Conservation (phyloP, 495 filamentous ascomycete species). For the Bathelium albidoporum region DNA sequence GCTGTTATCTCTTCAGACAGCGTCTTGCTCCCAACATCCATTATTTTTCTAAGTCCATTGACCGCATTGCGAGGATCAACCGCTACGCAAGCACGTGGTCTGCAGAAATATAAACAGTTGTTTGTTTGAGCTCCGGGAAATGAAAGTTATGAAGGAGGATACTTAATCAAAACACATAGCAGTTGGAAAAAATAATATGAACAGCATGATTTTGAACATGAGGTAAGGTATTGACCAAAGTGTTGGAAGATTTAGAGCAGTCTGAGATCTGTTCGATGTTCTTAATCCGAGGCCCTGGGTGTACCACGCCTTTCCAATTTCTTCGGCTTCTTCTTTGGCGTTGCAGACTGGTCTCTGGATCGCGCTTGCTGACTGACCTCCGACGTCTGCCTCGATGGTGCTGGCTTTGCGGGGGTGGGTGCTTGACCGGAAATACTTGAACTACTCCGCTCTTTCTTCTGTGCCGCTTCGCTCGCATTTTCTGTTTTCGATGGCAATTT, state of each 20-base stretch:
- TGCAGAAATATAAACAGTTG: too few species aligned
- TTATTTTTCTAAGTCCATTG: too few species aligned
- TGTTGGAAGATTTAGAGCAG: background rate
- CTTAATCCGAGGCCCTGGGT: background rate
- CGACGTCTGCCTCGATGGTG: background rate
- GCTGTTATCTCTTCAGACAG: too few species aligned
- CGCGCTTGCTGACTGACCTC: background rate
- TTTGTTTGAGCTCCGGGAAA: too few species aligned
- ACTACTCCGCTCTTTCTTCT: background rate
- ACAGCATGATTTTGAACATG: background rate
- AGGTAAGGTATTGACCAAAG: background rate
- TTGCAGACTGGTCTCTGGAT: slow-evolving; percentile 2
- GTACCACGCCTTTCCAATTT: background rate
- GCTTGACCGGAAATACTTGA: background rate
- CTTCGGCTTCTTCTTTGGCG: background rate
- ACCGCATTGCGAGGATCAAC: too few species aligned
- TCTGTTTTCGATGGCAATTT: background rate
- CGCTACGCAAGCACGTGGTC: too few species aligned
- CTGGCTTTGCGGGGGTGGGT: background rate
- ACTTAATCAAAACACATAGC: too few species aligned
- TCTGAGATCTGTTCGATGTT: background rate
- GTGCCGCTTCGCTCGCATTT: background rate
- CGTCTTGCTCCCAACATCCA: too few species aligned
- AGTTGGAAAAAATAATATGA: too few species aligned
- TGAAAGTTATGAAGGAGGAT: too few species aligned